Conservation (phyloP, 495 filamentous ascomycete genomes). For the Xylaria venustula region DNA sequence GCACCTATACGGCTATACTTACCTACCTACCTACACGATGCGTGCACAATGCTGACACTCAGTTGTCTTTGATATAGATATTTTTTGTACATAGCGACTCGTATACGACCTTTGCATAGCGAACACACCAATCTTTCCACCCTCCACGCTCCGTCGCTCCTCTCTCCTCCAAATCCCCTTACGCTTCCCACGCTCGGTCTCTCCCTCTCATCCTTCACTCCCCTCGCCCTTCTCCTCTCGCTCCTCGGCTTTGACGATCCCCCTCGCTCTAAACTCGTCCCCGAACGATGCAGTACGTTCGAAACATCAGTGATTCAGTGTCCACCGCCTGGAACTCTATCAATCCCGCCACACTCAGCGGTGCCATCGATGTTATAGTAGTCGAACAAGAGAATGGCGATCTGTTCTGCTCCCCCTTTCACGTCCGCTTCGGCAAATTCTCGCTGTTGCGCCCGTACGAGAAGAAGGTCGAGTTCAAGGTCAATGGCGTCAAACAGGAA, state of each 20-base stretch:
- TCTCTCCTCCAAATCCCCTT: too few relatives aligned
- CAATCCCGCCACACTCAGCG: conserved; percentile 95
- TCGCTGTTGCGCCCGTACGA: conserved; percentile 92
- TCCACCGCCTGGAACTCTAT: conserved; percentile 99
- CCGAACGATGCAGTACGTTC: conserved; percentile 89
- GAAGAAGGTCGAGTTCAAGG: conserved; percentile 98
- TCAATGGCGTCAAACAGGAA: conserved; percentile 87
- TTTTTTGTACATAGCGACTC: too few relatives aligned
- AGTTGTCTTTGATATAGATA: too few relatives aligned
- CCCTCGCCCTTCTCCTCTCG: background rate
- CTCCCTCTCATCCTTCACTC: background rate
- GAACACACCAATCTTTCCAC: too few relatives aligned
- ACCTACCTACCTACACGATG: too few relatives aligned
- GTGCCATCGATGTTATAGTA: conserved; percentile 98
- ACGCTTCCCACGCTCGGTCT: too few relatives aligned
- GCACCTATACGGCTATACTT: too few relatives aligned
- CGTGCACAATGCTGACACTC: too few relatives aligned
- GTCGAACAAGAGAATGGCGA: conserved; percentile 94
- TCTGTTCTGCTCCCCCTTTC: conserved; percentile 89
- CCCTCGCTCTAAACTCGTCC: background rate
- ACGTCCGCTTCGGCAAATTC: conserved; percentile 99
- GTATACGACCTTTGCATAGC: too few relatives aligned
- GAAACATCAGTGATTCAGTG: conserved; percentile 91
- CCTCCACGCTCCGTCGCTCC: too few relatives aligned
- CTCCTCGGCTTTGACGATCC: background rate